Evolutionary conservation across 768 basidiomycete genomes (phyloP).

Genomic region (Leccinellum luteum): DNA sequence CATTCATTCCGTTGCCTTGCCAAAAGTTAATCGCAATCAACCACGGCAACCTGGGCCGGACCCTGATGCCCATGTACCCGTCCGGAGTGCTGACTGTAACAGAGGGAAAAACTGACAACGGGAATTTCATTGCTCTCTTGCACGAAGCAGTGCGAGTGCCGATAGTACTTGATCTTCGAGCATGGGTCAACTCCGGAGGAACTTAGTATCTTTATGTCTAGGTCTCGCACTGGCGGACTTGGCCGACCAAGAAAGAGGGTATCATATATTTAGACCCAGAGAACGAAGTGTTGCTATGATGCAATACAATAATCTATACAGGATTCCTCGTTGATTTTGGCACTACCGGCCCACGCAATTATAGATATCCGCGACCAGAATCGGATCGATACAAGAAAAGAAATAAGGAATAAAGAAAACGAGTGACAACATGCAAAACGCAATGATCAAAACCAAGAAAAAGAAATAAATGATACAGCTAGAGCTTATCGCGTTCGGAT

Average conservation of each 20-base stretch:
- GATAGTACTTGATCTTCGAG: too few species aligned
- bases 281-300: not conserved
- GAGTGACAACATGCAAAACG: not conserved
- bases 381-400: not conserved
- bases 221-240: too few species aligned
- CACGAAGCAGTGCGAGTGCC: too few species aligned
- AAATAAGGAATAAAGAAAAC: not conserved
- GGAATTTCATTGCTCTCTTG: not conserved
- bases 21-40: not conserved
- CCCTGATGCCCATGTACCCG: too few species aligned
- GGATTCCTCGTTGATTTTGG: not conserved
- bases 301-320: not conserved
- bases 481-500: not conserved
- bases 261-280: not conserved
- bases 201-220: too few species aligned
- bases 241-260: not conserved
- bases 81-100: too few species aligned
- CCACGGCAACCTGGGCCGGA: not conserved
- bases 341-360: not conserved
- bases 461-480: not conserved
- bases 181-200: not conserved
- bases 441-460: not conserved
- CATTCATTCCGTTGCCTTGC: not conserved
- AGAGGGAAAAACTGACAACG: not conserved
- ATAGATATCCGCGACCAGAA: not conserved